phyloP scores from a whole-genome alignment of 306 rosid genomes.

The Ochetophila trinervis region DNA sequence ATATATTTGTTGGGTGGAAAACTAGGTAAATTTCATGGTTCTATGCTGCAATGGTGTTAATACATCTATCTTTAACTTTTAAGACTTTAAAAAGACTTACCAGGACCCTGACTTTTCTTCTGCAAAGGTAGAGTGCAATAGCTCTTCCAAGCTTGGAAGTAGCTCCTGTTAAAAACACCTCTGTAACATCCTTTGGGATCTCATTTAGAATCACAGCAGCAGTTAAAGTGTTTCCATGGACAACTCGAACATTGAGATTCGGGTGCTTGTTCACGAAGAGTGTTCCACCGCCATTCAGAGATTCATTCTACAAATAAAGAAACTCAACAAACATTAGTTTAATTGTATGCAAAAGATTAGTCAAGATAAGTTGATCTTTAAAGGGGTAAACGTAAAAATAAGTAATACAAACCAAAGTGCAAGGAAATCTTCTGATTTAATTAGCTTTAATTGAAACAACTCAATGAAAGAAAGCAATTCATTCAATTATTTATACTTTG shows the following conservation, averaged over 20 bases:
- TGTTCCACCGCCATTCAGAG: conserved; percentile 91
- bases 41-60: not conserved
- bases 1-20: no score
- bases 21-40: not conserved
- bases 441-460: no score
- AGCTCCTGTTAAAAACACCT: conserved; percentile 87
- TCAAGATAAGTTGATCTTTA: not conserved
- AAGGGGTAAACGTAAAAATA: not conserved
- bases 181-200: conserved; percentile 62
- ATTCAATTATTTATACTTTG: no score
- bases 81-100: conserved; percentile 35
- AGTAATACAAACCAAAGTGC: no score
- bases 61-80: not conserved
- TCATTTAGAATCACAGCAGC: conserved; percentile 93
- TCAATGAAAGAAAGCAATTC: no score
- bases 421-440: no score
- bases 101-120: conserved; percentile 77
- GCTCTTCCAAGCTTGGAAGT: conserved; percentile 99
- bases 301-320: conserved; percentile 60
- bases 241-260: conserved; percentile 82
- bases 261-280: conserved; percentile 93
- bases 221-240: conserved; percentile 95
- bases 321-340: not conserved
- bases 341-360: not conserved
- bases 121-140: conserved; percentile 89